These are phyloP conservation scores for Dryas alaskensis DNA, from an alignment of 306 rosid species.

Conservation along the genomic window DNA sequence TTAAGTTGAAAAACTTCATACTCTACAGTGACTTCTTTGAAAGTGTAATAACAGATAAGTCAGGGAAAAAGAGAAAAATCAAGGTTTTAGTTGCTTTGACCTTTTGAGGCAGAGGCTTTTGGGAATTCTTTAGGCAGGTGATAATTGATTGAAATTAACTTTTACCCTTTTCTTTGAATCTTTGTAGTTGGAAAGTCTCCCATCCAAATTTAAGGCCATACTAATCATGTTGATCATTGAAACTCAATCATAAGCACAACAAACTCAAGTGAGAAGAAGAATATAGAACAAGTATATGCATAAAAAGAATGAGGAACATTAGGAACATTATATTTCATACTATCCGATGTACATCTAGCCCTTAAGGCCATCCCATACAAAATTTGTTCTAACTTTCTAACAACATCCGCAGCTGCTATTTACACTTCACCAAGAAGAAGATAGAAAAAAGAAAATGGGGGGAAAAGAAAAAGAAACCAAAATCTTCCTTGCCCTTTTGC, in stretches of 20 bases:
- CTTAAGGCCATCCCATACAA: slow-evolving; percentile 23
- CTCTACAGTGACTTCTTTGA: neutral
- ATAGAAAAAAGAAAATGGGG: neutral
- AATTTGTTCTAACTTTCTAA: slow-evolving; percentile 25
- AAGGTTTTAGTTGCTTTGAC: slow-evolving; percentile 9
- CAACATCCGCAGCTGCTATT: slow-evolving; percentile 21
- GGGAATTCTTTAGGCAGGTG: neutral
- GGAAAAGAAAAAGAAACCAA: neutral
- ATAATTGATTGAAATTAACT: neutral
- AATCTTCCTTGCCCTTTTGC: neutral
- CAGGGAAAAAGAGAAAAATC: neutral
- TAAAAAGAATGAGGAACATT: slow-evolving; percentile 8
- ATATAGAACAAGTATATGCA: neutral
- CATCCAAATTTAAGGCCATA: neutral
- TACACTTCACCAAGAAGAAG: slow-evolving; percentile 22
- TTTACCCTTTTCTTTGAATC: neutral
- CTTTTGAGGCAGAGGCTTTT: neutral
- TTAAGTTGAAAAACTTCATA: neutral
- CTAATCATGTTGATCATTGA: neutral
- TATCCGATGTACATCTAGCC: slow-evolving; percentile 52
- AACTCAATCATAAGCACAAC: neutral
- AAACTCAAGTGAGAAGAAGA: slow-evolving; percentile 1
- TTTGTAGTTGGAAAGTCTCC: neutral
- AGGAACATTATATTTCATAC: slow-evolving; percentile 33
- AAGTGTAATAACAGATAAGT: neutral